These are phyloP conservation scores for Rhizopogon salebrosus DNA, from an alignment of 768 basidiomycete species.

Conservation along the genomic window DNA sequence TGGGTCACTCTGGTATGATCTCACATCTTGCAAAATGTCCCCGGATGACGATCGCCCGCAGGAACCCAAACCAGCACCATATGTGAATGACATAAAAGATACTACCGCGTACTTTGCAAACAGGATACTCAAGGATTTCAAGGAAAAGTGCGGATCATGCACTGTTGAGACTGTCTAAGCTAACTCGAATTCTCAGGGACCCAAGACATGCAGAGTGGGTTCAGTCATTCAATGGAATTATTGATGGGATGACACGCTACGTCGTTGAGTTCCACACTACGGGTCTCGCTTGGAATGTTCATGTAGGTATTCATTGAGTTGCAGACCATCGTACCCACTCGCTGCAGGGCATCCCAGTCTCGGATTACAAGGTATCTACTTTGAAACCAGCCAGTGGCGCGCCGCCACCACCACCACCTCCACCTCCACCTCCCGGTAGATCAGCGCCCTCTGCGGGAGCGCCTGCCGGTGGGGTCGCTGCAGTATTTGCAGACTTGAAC, in stretches of 20 bases:
- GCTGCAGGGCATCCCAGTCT: constrained; percentile 50
- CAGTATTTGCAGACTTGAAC: constrained; percentile 89
- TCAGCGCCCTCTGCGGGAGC: constrained; percentile 39
- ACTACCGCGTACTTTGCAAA: constrained; percentile 85
- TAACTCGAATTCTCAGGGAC: constrained; percentile 50
- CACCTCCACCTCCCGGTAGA: constrained; percentile 45
- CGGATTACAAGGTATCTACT: constrained; percentile 43
- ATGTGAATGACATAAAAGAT: constrained; percentile 80
- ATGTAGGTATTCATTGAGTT: constrained; percentile 37
- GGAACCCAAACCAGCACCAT: constrained; percentile 78
- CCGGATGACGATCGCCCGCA: constrained; percentile 11
- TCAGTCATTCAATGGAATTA: constrained; percentile 55
- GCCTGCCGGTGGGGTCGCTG: constrained; percentile 53
- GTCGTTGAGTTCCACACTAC: constrained; percentile 81
- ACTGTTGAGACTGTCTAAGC: neutral
- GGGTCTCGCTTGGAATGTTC: constrained; percentile 85
- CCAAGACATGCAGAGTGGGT: constrained; percentile 88
- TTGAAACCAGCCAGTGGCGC: constrained; percentile 32
- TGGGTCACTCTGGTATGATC: constrained; percentile 81
- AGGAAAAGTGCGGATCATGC: constrained; percentile 66
- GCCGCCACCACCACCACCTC: constrained; percentile 53
- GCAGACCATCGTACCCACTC: neutral
- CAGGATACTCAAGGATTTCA: constrained; percentile 87
- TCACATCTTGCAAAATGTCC: neutral
- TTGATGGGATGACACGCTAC: constrained; percentile 81